Conservation (phyloP, 345 rosid genomes). For the Arabidopsis suecica region DNA sequence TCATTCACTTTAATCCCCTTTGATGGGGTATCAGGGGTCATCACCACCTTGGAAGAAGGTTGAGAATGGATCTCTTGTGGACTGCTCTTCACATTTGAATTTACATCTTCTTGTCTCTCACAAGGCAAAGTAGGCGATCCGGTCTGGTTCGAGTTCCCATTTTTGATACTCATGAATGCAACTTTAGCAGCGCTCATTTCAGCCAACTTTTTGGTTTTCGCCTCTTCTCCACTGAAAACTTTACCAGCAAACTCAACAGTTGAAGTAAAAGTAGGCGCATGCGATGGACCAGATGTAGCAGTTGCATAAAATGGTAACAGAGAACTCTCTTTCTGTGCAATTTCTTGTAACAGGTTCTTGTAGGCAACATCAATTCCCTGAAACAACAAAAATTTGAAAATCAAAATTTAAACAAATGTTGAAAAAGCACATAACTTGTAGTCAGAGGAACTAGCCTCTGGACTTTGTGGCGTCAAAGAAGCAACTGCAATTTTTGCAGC, state of each 20-base stretch:
- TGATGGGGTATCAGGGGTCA: slow-evolving; percentile 40
- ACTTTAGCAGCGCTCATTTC: slow-evolving; percentile 75
- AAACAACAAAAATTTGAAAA: not conserved
- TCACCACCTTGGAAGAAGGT: slow-evolving; percentile 29
- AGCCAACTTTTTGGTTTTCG: slow-evolving; percentile 65
- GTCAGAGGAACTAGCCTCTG: slow-evolving; percentile 43
- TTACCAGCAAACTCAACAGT: slow-evolving; percentile 55
- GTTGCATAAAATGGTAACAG: slow-evolving; percentile 58
- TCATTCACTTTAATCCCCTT: slow-evolving; percentile 35
- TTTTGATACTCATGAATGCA: slow-evolving; percentile 55
- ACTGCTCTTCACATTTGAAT: slow-evolving; percentile 23
- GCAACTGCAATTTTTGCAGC: slow-evolving; percentile 69
- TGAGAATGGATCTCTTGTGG: slow-evolving; percentile 22
- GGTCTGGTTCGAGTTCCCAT: slow-evolving; percentile 15
- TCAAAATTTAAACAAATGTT: not conserved
- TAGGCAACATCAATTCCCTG: slow-evolving; percentile 56
- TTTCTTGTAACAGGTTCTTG: slow-evolving; percentile 69
- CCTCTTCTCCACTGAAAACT: slow-evolving; percentile 51
- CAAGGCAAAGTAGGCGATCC: slow-evolving; percentile 10
- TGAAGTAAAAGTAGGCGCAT: slow-evolving; percentile 54
- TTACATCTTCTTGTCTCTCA: slow-evolving; percentile 34
- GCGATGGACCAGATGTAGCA: slow-evolving; percentile 53
- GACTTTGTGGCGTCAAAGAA: slow-evolving; percentile 45
- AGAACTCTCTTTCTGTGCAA: slow-evolving; percentile 53
- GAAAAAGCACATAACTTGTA: not conserved